Evolutionary conservation across 177 flowering plant species (phyloP).

Genomic region (Vitis hybrid): DNA sequence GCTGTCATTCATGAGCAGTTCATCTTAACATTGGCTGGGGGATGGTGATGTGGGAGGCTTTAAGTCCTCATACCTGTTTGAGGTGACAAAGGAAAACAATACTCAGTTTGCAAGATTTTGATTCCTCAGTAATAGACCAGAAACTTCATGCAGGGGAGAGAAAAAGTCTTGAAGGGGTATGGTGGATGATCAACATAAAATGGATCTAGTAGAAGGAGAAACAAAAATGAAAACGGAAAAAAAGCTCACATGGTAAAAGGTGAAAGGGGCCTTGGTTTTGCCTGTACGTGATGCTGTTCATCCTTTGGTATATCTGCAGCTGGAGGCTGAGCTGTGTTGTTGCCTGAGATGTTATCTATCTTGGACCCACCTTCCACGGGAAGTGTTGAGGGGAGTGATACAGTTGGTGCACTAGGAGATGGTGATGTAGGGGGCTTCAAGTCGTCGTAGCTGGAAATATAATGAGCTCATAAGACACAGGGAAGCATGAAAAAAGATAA

Average conservation of each 20-base stretch:
- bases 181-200: not conserved
- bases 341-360: constrained; percentile 9
- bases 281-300: constrained; percentile 13
- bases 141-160: not conserved
- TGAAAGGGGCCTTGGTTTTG: constrained; percentile 56
- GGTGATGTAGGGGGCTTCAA: constrained; percentile 71
- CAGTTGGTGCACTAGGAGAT: constrained; percentile 41
- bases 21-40: constrained; percentile 24
- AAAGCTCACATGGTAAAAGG: constrained; percentile 59
- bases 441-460: constrained; percentile 46
- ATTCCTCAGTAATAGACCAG: not conserved
- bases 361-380: constrained; percentile 3
- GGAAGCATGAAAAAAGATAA: not conserved
- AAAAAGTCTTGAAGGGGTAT: not conserved
- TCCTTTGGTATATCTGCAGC: constrained; percentile 17
- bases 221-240: not conserved
- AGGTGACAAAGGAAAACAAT: not conserved
- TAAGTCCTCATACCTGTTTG: constrained; percentile 77
- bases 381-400: constrained; percentile 12
- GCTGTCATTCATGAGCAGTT: not conserved
- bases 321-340: constrained; percentile 14
- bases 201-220: not conserved
- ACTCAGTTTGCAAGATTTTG: not conserved
- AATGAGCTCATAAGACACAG: not conserved
- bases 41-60: constrained; percentile 74